Conservation (phyloP, 2,329 filamentous ascomycete species). For the Lecanosticta acicola region DNA sequence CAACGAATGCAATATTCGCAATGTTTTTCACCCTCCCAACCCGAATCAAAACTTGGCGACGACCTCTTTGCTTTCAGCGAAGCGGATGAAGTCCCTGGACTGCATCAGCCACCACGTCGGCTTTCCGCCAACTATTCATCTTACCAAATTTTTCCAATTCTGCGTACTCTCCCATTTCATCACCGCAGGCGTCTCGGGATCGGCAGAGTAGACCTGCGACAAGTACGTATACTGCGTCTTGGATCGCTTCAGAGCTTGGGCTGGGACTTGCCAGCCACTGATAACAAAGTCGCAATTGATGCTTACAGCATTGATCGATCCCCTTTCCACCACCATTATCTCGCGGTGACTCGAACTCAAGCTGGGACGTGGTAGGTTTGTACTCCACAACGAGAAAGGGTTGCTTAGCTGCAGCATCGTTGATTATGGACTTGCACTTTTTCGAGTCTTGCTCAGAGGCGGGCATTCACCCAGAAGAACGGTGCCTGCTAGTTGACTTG, state of each 20-base stretch:
- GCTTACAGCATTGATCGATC: constrained; percentile 6
- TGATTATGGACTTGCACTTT: constrained; percentile 8
- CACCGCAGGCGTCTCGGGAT: neutral
- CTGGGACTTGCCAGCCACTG: neutral
- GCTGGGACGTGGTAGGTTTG: constrained; percentile 5
- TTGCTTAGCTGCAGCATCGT: constrained; percentile 1
- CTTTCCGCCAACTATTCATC: no score
- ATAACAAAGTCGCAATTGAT: constrained; percentile 8
- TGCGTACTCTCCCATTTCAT: constrained; percentile 8
- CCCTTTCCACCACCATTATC: constrained; percentile 5
- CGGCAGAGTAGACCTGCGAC: constrained; percentile 1
- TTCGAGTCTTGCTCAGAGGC: no score
- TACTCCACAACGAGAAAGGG: constrained; percentile 2
- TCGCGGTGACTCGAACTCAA: constrained; percentile 6
- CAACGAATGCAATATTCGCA: constrained; percentile 9
- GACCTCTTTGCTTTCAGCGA: constrained; percentile 6
- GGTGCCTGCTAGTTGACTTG: no score
- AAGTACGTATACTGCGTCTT: constrained; percentile 8
- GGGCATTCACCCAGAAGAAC: no score
- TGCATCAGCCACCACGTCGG: neutral
- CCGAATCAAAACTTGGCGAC: constrained; percentile 8
- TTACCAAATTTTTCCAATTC: constrained; percentile 8
- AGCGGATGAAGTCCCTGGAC: constrained; percentile 4
- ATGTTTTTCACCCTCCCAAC: constrained; percentile 10
- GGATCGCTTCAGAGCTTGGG: constrained; percentile 9